A percentile compares a stretch with the other conserved stretches of the same genome.
These are phyloP conservation scores for Ramaria sp. DNA, from an alignment of 768 basidiomycete genomes.

Conservation along the genomic window DNA sequence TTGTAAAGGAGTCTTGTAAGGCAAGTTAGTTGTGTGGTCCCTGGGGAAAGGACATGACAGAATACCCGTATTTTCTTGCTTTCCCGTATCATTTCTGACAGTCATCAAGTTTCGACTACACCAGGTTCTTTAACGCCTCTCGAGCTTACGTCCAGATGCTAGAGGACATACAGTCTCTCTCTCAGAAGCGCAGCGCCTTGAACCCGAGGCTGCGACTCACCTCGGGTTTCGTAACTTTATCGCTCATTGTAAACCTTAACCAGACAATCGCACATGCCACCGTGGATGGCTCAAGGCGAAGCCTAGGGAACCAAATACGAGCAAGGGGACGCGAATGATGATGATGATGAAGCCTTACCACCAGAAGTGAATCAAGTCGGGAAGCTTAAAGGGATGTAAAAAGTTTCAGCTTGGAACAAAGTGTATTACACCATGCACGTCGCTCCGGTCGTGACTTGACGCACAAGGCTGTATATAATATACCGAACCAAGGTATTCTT, in stretches of 20 bases:
- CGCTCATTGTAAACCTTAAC: constrained; percentile 96
- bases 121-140: constrained; percentile 75
- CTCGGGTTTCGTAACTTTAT: constrained; percentile 68
- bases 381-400: constrained; percentile 84
- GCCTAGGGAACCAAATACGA: constrained; percentile 60
- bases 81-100: background rate
- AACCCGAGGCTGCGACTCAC: constrained; percentile 68
- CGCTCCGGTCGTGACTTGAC: constrained; percentile 36
- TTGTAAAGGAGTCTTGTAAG: constrained; percentile 85
- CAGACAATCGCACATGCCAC: constrained; percentile 99
- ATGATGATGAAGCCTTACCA: constrained; percentile 27
- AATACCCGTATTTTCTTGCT: constrained; percentile 35
- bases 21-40: constrained; percentile 86
- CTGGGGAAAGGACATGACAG: constrained; percentile 93
- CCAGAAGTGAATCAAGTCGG: constrained; percentile 81
- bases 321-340: constrained; percentile 22
- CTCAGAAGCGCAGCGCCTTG: constrained; percentile 85
- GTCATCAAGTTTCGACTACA: constrained; percentile 60
- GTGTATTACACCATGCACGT: constrained; percentile 36
- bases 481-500: constrained; percentile 86
- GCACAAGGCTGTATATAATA: constrained; percentile 90
- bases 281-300: constrained; percentile 79
- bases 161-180: constrained; percentile 85
- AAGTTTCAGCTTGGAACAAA: constrained; percentile 86
- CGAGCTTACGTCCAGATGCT: constrained; percentile 87